Evolutionary conservation across 208 protist species (phyloP).

Genomic region (Crithidia thermophila): DNA sequence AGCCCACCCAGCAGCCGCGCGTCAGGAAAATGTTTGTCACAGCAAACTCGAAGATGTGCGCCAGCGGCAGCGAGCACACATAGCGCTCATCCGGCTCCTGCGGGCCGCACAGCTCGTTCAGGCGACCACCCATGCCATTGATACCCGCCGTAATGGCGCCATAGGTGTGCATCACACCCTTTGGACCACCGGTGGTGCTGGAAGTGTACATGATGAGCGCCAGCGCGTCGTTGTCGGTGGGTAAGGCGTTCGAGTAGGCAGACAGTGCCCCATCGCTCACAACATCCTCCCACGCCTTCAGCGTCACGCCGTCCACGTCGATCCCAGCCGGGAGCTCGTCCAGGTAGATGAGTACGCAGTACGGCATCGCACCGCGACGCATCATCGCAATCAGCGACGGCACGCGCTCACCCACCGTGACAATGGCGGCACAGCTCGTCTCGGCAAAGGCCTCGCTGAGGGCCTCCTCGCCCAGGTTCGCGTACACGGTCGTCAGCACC

Average conservation of each 20-base stretch:
- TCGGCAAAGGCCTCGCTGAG: slow-evolving; percentile 81
- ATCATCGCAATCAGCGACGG: slow-evolving; percentile 36
- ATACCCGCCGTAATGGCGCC: slow-evolving; percentile 55
- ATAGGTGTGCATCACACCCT: slow-evolving; percentile 86
- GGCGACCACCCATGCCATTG: slow-evolving; percentile 34
- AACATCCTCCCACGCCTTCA: slow-evolving; percentile 63
- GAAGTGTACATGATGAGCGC: slow-evolving; percentile 93
- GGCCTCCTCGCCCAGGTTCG: slow-evolving; percentile 83
- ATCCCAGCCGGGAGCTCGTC: slow-evolving; percentile 38
- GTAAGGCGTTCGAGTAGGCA: slow-evolving; percentile 9
- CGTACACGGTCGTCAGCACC: slow-evolving; percentile 77
- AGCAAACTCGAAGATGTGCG: slow-evolving; percentile 93
- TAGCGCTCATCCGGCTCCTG: slow-evolving; percentile 65
- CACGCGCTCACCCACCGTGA: slow-evolving; percentile 71
- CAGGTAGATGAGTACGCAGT: slow-evolving; percentile 60
- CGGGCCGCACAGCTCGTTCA: slow-evolving; percentile 60
- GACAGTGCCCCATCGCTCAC: slow-evolving; percentile 38
- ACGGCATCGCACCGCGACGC: slow-evolving; percentile 58
- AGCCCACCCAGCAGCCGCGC: slow-evolving; percentile 72
- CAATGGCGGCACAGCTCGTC: slow-evolving; percentile 61
- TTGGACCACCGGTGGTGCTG: slow-evolving; percentile 88
- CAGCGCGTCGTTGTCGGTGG: slow-evolving; percentile 47
- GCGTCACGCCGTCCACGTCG: slow-evolving; percentile 10
- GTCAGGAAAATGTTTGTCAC: slow-evolving; percentile 74
- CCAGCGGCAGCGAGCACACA: slow-evolving; percentile 86